phyloP scores from a whole-genome alignment of 768 basidiomycete species.

The Tulasnella sp. region DNA sequence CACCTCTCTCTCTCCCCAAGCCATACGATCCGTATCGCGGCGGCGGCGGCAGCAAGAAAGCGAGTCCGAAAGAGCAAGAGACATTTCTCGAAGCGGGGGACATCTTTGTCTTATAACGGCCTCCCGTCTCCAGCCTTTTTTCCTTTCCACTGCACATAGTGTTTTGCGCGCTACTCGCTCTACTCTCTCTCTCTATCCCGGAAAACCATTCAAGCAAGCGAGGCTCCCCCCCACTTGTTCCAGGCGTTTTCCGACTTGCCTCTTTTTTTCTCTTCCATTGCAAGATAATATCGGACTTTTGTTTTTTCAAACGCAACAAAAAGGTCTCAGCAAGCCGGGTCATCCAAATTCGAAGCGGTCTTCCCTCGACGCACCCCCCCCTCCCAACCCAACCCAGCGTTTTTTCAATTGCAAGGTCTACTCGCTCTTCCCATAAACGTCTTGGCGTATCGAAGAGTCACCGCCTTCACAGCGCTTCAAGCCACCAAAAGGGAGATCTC shows the following conservation, averaged over 20 bases:
- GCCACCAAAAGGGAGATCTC: not conserved
- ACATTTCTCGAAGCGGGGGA: not conserved
- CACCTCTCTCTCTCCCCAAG: not conserved
- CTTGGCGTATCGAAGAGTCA: not conserved
- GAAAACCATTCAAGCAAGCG: conserved; percentile 2
- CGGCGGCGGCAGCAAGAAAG: not conserved
- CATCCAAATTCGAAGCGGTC: not conserved
- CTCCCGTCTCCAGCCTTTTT: not conserved
- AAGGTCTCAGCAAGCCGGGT: not conserved
- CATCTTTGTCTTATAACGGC: conserved; percentile 10
- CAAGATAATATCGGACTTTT: not conserved
- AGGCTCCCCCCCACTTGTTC: not conserved
- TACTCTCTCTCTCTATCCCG: not conserved
- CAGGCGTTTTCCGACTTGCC: not conserved
- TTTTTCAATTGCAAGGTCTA: not conserved
- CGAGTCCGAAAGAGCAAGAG: not conserved
- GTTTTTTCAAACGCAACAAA: not conserved
- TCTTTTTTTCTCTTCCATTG: not conserved
- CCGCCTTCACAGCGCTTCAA: not conserved
- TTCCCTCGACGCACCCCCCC: not conserved
- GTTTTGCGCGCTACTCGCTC: conserved; percentile 9
- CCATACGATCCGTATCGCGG: not conserved
- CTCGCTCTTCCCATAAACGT: not conserved
- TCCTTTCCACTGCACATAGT: conserved; percentile 1
- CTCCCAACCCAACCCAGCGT: not conserved